Evolutionary conservation across 2,329 filamentous ascomycete species (phyloP), one percentile per base, ranked within the genome.

Genomic region (Thyridium curvatum): DNA sequence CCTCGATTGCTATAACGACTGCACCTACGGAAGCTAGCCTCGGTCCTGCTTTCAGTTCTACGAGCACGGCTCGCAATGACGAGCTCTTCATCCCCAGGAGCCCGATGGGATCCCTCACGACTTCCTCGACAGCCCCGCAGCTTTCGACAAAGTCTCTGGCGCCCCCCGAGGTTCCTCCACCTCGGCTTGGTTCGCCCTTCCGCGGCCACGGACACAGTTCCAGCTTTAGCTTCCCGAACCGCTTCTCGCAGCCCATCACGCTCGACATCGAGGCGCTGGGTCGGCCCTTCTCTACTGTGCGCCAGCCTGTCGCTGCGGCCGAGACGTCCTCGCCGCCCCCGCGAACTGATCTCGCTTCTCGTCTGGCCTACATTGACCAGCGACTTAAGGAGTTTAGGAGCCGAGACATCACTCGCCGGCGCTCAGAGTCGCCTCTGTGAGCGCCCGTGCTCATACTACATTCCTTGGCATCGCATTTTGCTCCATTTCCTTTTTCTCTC

Each of bases 181-280:
- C 67, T 12, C 68, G 76, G 7, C 65, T 82, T 4, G 74, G 78
- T 21, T 82, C 78, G 5, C 78, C 78, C 0, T 82, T 82, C 45
- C 61, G 67, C 8, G 65, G 64, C 28, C 21, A 26, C 10, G 21
- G 21, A 6, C 54, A 64, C 9, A 63, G 56, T 40, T 64, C 70
- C 12, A 78, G 72, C 54, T 69, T 77, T 50, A 81, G 77, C 34
- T 78, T 81, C 45, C 78, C 79, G n/a, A 75, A 73, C 41, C 69
- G 78, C 31, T 54, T 72, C 21, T 69, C 66, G 26, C 68, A 71
- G 46, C 64, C 67, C 3, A 58, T 61, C 12, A 63, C 60, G 31
- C 60, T 75, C 28, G 67, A 71, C 35, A 48, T 68, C 36, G 61
- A 64, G 15, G 55, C 64, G 38, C 56, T 69, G 41, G 64, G 68